Percentiles rank a stretch among this genome's conserved stretches.
Evolutionary conservation across 306 rosid species (phyloP).

Genomic region (Medicago ruthenica): DNA sequence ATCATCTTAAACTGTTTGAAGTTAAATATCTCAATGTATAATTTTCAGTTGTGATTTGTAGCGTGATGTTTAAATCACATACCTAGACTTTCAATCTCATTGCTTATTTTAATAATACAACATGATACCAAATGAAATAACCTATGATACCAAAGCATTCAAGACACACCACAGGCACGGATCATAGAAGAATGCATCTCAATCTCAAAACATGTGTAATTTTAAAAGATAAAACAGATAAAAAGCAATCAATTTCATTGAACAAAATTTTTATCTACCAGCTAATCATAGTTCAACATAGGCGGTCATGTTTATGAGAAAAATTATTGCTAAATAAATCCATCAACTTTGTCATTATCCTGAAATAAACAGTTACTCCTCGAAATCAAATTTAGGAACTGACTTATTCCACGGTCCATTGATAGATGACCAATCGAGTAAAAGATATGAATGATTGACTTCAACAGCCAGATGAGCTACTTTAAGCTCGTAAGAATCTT

Average conservation of each 20-base stretch:
- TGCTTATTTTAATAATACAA: constrained; percentile 16
- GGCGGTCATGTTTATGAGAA: constrained; percentile 23
- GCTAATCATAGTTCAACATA: constrained; percentile 17
- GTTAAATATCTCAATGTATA: too few species aligned
- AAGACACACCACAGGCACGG: neutral
- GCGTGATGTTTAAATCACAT: neutral
- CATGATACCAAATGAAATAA: neutral
- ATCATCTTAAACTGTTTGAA: too few species aligned
- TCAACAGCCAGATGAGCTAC: constrained; percentile 42
- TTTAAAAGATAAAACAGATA: neutral
- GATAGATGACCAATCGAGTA: constrained; percentile 41
- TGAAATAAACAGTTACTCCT: constrained; percentile 39
- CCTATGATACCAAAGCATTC: constrained; percentile 9
- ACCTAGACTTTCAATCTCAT: constrained; percentile 5
- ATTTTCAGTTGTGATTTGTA: too few species aligned
- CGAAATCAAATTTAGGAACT: constrained; percentile 49
- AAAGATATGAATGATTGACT: constrained; percentile 36
- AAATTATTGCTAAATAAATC: constrained; percentile 36
- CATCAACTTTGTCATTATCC: constrained; percentile 37
- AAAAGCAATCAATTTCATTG: constrained; percentile 19
- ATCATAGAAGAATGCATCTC: constrained; percentile 32
- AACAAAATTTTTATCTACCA: constrained; percentile 13
- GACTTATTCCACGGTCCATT: constrained; percentile 53
- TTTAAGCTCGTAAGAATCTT: constrained; percentile 36
- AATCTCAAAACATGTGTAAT: constrained; percentile 2